A percentile compares a stretch with the other conserved stretches of the same genome.
phyloP scores from a whole-genome alignment of 139 green algal species.

The Micractinium conductrix region DNA sequence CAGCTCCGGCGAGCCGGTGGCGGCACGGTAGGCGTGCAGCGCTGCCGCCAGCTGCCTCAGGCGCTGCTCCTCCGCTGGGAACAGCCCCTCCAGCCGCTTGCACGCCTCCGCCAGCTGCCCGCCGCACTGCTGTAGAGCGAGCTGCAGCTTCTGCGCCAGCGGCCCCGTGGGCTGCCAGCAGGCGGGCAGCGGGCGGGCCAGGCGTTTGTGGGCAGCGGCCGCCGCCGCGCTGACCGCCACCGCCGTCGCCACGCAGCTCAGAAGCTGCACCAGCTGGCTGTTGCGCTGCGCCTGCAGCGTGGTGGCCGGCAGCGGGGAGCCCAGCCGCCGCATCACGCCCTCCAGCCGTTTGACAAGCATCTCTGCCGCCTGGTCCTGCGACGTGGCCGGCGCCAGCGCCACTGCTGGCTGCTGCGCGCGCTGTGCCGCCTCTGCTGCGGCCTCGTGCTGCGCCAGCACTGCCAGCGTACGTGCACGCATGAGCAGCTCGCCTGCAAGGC shows the following conservation, averaged over 20 bases:
- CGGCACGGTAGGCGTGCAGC: conserved; percentile 8
- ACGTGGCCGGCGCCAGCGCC: background rate
- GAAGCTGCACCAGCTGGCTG: conserved; percentile 33
- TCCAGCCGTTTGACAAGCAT: conserved; percentile 26
- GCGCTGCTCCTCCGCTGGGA: background rate
- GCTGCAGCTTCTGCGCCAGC: conserved; percentile 5
- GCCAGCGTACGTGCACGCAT: background rate
- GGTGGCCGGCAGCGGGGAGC: background rate
- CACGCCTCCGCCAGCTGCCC: conserved; percentile 10
- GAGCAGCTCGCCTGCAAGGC: conserved; percentile 20
- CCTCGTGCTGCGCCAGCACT: background rate
- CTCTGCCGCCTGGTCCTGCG: background rate
- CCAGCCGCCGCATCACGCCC: conserved; percentile 13
- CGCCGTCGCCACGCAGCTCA: background rate
- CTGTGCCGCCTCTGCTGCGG: background rate
- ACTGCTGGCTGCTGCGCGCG: background rate
- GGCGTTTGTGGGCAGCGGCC: background rate
- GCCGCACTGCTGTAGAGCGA: conserved; percentile 30
- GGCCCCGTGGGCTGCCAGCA: conserved; percentile 21
- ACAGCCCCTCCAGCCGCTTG: conserved; percentile 34
- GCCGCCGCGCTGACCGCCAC: conserved; percentile 1
- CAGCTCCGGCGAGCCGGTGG: background rate
- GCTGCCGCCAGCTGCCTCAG: conserved; percentile 7
- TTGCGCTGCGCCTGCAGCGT: background rate
- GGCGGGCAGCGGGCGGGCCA: background rate